Evolutionary conservation across 176 grass and related monocot genomes (phyloP), one percentile per base, ranked within the genome.

Genomic region (Eragrostis nindensis): DNA sequence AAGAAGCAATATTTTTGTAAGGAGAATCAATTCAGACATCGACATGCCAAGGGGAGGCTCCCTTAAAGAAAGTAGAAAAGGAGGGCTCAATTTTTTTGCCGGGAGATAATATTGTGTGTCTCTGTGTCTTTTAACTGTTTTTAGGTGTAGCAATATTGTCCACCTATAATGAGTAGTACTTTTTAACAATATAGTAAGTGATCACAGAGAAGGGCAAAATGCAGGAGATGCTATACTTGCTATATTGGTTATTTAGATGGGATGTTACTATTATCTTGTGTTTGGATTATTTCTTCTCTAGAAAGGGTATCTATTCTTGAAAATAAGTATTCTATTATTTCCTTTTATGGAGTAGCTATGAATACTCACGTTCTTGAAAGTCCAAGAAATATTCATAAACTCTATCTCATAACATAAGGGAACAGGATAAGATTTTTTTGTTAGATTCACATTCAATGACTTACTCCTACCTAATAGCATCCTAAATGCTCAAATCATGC

Each of bases 11-110:
- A 4, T 22, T 38, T 56, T 38, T 44, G 25, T 17, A 46, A 24
- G 71, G 26, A 36, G 64, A 84, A 61, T 76, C 13, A 18, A 56
- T 84, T n/a, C 25, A 84, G 72, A 49, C 62, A 68, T 68, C 62
- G 57, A 32, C 47, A 10, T 75, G 48, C 12, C 72, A 30, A 44
- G 39, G 49, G 36, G 63, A 48, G 62, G 2, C 27, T 18, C 38
- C n/a, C 11, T 75, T 17, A 48, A 66, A 68, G 39, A 30, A 36
- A 68, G 7, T 1, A 30, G 48, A 57, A 75, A 83, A 75, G 5
- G 12, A 68, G 16, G 38, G 39, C 17, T 47, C 26, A 36, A 36
- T 12, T 46, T 36, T 62, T 36, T 47, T 55, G 17, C 29, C 4
- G 60, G n/a, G 6, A 17, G 15, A 44, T 27, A 53, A 54, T 41